Percentiles rank a stretch among this genome's conserved stretches.
Evolutionary conservation across 148 eudicot species (phyloP).

Genomic region (Beta vulgaris): DNA sequence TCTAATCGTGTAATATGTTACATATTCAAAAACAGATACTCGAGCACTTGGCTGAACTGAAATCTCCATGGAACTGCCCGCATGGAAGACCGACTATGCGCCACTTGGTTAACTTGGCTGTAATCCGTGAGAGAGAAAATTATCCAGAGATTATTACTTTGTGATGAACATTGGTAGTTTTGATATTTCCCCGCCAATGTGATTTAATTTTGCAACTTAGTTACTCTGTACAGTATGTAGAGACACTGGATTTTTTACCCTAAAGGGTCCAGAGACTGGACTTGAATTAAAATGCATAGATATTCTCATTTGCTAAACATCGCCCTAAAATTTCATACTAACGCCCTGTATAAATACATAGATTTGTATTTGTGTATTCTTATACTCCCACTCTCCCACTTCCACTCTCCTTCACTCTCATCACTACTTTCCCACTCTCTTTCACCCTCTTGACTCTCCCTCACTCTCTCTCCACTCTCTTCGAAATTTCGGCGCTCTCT

Average conservation of each 20-base stretch:
- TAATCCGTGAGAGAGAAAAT: conserved; percentile 29
- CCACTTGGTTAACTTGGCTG: conserved; percentile 69
- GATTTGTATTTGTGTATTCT: no score
- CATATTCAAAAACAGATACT: conserved; percentile 53
- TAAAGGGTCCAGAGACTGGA: not conserved
- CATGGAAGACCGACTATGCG: conserved; percentile 99
- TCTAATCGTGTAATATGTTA: not conserved
- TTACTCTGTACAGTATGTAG: not conserved
- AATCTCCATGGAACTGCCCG: conserved; percentile 99
- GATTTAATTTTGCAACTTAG: conserved; percentile 12
- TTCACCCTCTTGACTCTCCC: no score
- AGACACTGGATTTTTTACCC: not conserved
- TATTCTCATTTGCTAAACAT: no score
- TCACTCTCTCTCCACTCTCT: no score
- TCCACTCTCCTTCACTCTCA: no score
- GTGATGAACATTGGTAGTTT: not conserved
- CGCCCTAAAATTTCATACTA: no score
- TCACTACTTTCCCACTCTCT: no score
- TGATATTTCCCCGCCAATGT: not conserved
- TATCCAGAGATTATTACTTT: conserved; percentile 17
- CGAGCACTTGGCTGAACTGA: conserved; percentile 71
- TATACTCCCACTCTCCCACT: no score
- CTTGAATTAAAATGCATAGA: not conserved
- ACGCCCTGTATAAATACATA: no score
- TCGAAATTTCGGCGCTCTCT: no score